These are phyloP conservation scores for Lasiosphaeria hispida DNA, from an alignment of 495 filamentous ascomycete species.

Conservation along the genomic window DNA sequence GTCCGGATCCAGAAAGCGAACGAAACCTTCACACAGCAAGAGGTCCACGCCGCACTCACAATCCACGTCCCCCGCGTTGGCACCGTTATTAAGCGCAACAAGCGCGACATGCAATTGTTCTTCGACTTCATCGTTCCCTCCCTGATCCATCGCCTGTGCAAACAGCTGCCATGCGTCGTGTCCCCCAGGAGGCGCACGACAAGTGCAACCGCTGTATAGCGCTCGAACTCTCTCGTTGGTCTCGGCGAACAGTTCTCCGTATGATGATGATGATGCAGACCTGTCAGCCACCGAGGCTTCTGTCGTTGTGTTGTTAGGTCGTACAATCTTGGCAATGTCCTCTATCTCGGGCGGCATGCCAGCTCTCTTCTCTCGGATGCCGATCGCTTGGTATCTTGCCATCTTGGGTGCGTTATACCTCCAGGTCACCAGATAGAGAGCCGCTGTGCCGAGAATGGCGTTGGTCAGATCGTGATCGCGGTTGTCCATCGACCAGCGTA, in stretches of 20 bases:
- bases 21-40: neutral
- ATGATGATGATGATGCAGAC: no score
- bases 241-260: neutral
- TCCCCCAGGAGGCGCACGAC: neutral
- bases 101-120: neutral
- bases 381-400: neutral
- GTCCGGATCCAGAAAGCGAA: neutral
- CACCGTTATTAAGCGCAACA: conserved; percentile 1
- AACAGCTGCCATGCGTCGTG: conserved; percentile 7
- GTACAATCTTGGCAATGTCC: neutral
- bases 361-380: neutral
- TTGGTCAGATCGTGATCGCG: conserved; percentile 3
- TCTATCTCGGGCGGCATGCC: conserved; percentile 2
- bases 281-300: no score
- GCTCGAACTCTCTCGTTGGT: neutral
- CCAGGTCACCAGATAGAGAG: neutral
- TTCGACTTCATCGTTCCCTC: neutral
- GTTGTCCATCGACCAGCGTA: neutral
- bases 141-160: neutral
- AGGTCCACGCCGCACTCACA: conserved; percentile 1
- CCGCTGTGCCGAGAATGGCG: conserved; percentile 2
- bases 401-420: neutral
- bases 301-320: neutral
- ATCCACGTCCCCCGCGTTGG: conserved; percentile 1
- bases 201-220: neutral